These are phyloP conservation scores for Penicillium alfredii DNA, from an alignment of 495 filamentous ascomycete species.

Conservation along the genomic window DNA sequence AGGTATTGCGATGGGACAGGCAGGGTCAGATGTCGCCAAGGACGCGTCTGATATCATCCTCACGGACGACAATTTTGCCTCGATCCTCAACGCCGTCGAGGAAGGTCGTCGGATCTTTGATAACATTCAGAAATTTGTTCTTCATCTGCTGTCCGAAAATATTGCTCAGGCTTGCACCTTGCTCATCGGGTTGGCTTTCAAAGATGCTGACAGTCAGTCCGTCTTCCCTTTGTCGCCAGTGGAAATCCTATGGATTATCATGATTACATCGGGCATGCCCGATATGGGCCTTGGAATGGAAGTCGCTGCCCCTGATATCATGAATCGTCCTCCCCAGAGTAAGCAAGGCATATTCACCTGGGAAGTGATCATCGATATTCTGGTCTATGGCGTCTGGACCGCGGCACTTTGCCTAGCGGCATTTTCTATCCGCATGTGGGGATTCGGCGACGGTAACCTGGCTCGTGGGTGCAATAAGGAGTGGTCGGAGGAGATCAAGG, in stretches of 20 bases:
- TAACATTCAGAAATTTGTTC: conserved; percentile 63
- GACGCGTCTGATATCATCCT: conserved; percentile 70
- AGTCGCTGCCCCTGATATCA: conserved; percentile 51
- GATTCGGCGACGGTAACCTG: conserved; percentile 53
- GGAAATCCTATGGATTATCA: conserved; percentile 63
- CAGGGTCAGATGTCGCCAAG: conserved; percentile 73
- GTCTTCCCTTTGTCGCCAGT: conserved; percentile 61
- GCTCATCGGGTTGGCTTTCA: conserved; percentile 58
- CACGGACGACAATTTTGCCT: conserved; percentile 69
- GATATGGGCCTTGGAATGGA: conserved; percentile 64
- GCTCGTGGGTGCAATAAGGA: conserved; percentile 50
- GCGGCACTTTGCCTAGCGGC: conserved; percentile 51
- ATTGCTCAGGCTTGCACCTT: conserved; percentile 57
- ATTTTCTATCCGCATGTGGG: conserved; percentile 53
- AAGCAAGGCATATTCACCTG: conserved; percentile 55
- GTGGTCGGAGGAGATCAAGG: conserved; percentile 24
- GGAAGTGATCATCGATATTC: conserved; percentile 55
- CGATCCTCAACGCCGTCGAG: conserved; percentile 58
- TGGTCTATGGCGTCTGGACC: conserved; percentile 57
- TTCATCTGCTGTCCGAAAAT: conserved; percentile 59
- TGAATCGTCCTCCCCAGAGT: conserved; percentile 53
- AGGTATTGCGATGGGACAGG: conserved; percentile 72
- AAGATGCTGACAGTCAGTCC: conserved; percentile 48
- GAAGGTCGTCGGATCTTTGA: conserved; percentile 62
- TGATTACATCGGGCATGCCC: conserved; percentile 57